Base-by-base conservation (phyloP, 2,329 filamentous ascomycete genomes). In the Penicillium sp. region DNA sequence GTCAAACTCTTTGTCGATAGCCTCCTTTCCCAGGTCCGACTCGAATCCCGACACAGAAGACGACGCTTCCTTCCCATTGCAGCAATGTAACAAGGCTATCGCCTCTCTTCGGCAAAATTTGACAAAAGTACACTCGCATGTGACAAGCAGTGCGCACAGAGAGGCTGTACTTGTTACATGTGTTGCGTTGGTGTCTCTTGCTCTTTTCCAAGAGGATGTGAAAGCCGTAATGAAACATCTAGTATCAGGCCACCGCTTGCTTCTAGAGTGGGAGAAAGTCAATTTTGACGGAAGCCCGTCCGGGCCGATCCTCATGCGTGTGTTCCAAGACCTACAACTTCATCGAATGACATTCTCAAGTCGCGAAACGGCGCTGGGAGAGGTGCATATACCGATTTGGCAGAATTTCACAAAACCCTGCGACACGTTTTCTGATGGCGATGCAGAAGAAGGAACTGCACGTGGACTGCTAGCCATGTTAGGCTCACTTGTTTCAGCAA, bases 151-250 rank as follows among this genome's bases (percentile, higher is more conserved):
- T 24, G 34, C 45, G 34, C 45, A 47, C 39, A 24, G 45, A 39
- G 34, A 47, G 34, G 45, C 34, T 1, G 45, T 47, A 11, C 45
- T 47, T 47, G 45, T 47, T 47, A 39, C 34, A 18, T 47, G 45
- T 29, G 27, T 27, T 14, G 24, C 34, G 22, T 39, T 47, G 13
- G 45, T 47, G 14, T 39, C 45, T 5, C 34, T 47, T 3, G 24
- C 45, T 27, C 45, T 47, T 21, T 47, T 47, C 45, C 45, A 47
- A 22, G 45, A 36, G 14, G 45, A 47, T 31, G 10, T 31, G 11
- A 40, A 31, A n/a, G 45, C 45, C 24, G 22, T 47, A 22, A 47
- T 24, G 14, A 18, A 34, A 22, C 45, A 47, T 22, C 22, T 47
- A 27, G 32, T 21, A 22, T 47, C 45, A n/a, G 45, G 45, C 18